A percentile compares a stretch with the other conserved stretches of the same genome.
Evolutionary conservation across 2,329 filamentous ascomycete genomes (phyloP).

Genomic region (Amauroascus verrucosus): DNA sequence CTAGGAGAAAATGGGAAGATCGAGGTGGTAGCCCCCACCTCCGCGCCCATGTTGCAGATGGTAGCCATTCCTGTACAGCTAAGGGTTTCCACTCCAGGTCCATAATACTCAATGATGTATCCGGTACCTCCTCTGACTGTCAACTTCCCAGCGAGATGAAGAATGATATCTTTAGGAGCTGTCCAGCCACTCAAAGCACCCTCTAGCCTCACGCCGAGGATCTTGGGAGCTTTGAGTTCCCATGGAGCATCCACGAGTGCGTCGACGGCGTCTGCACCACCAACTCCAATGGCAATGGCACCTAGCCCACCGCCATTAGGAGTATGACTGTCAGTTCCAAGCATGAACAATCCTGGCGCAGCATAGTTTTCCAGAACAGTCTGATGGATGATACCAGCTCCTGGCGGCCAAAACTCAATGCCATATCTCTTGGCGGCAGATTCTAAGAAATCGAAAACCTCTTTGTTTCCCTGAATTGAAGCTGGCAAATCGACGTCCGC

Average conservation of each 20-base stretch:
- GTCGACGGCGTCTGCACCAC: conserved; percentile 93
- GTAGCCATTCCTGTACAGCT: conserved; percentile 92
- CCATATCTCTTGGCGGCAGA: conserved; percentile 83
- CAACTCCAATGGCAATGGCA: conserved; percentile 91
- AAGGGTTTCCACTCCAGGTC: conserved; percentile 76
- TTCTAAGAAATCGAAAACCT: conserved; percentile 96
- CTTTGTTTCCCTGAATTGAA: conserved; percentile 83
- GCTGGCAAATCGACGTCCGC: conserved; percentile 74
- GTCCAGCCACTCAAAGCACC: conserved; percentile 84
- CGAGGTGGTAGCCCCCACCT: conserved; percentile 91
- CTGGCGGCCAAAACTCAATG: conserved; percentile 91
- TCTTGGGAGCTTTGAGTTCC: conserved; percentile 90
- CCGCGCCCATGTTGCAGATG: conserved; percentile 74
- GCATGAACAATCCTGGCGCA: conserved; percentile 95
- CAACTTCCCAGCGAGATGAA: conserved; percentile 76
- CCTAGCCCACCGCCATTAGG: conserved; percentile 93
- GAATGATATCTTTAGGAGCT: conserved; percentile 89
- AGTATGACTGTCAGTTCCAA: conserved; percentile 94
- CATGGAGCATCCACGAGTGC: conserved; percentile 91
- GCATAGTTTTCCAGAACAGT: conserved; percentile 97
- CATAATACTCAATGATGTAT: conserved; percentile 89
- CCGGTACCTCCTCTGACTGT: conserved; percentile 92
- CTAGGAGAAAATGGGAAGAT: conserved; percentile 85
- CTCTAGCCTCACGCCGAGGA: conserved; percentile 74
- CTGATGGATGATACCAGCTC: conserved; percentile 93